These are phyloP conservation scores for Pythium aquatile DNA, from an alignment of 352 stramenopile species.

Conservation along the genomic window DNA sequence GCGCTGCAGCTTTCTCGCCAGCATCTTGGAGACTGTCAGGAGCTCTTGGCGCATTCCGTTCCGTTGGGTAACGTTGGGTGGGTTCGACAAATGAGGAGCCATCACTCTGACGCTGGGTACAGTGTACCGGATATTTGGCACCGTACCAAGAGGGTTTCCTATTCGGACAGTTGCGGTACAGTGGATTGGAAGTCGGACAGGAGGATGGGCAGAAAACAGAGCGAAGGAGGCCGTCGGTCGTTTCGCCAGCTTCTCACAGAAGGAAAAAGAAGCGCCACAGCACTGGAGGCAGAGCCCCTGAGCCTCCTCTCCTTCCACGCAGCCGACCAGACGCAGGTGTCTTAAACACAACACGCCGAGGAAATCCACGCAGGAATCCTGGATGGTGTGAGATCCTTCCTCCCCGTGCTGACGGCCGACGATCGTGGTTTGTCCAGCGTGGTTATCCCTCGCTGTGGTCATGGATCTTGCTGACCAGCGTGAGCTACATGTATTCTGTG, in stretches of 20 bases:
- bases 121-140: not conserved
- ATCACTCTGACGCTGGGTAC: not conserved
- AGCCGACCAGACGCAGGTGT: not conserved
- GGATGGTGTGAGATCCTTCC: not conserved
- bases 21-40: not conserved
- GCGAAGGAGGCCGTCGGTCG: not conserved
- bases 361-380: not conserved
- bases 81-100: not conserved
- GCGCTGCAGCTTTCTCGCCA: slow-evolving; percentile 21
- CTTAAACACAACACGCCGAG: not conserved
- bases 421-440: not conserved
- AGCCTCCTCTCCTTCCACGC: too few species aligned
- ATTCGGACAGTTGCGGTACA: not conserved
- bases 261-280: not conserved
- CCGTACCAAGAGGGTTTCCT: not conserved
- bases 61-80: not conserved
- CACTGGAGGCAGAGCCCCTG: too few species aligned
- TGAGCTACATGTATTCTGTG: not conserved
- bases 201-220: not conserved
- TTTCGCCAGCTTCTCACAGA: not conserved
- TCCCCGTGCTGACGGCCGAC: not conserved
- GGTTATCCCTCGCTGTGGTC: not conserved
- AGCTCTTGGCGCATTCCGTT: not conserved
- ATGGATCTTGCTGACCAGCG: not conserved
- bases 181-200: not conserved